These are phyloP conservation scores for Globisporangium echinulatum DNA, from an alignment of 352 stramenopile species.

Conservation along the genomic window DNA sequence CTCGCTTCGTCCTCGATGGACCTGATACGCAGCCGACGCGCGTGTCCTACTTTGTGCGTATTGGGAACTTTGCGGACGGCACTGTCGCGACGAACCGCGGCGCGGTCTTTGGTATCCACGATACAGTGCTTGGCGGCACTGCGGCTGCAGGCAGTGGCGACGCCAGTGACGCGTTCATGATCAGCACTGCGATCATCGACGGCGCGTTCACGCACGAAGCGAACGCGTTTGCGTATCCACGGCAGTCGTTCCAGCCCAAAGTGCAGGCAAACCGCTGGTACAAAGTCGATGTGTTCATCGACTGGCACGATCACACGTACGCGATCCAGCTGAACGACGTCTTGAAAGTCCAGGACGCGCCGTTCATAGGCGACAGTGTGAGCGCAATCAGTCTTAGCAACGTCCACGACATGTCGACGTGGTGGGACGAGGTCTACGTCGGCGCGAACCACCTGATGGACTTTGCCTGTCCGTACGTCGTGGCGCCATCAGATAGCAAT, in stretches of 20 bases:
- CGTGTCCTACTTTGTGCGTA: slow-evolving; percentile 74
- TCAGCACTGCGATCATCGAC: slow-evolving; percentile 58
- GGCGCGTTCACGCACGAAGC: slow-evolving; percentile 64
- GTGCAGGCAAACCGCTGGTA: slow-evolving; percentile 85
- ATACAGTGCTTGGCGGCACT: too few species aligned
- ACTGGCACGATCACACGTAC: slow-evolving; percentile 83
- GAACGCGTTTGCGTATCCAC: slow-evolving; percentile 61
- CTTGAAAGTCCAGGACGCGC: slow-evolving; percentile 43
- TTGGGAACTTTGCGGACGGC: slow-evolving; percentile 37
- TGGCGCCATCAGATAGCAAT: slow-evolving; percentile 1
- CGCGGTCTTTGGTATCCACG: slow-evolving; percentile 54
- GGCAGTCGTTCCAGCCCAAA: slow-evolving; percentile 38
- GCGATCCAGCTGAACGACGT: slow-evolving; percentile 90
- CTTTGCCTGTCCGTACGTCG: slow-evolving; percentile 81
- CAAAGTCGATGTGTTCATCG: slow-evolving; percentile 91
- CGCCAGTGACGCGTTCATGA: slow-evolving; percentile 48
- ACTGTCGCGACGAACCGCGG: slow-evolving; percentile 45
- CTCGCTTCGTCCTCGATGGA: slow-evolving; percentile 30
- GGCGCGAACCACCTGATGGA: slow-evolving; percentile 87
- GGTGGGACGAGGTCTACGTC: slow-evolving; percentile 96
- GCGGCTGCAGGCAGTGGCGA: slow-evolving; percentile 7
- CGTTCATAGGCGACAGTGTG: slow-evolving; percentile 51
- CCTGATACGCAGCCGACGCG: slow-evolving; percentile 29
- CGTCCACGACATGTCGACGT: slow-evolving; percentile 72
- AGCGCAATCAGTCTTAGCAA: slow-evolving; percentile 74